Base-by-base conservation (phyloP, 2,329 filamentous ascomycete genomes). In the Claviceps paspali region DNA sequence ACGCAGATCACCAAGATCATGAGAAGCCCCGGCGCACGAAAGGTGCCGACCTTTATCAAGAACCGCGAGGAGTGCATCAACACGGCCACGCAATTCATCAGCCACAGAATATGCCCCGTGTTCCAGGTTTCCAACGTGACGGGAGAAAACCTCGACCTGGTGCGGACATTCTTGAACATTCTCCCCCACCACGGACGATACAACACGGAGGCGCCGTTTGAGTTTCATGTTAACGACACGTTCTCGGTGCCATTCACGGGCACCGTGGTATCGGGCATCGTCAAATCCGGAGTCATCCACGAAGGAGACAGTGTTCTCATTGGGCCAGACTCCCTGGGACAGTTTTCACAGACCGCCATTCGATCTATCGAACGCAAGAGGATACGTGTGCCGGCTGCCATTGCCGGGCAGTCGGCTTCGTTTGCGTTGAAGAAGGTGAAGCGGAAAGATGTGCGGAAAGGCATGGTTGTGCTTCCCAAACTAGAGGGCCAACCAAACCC, bases 121-220 rank as follows among this genome's bases (percentile, higher is more conserved):
- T 98, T 98, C 62, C 87, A 96, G 52, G 86, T 98, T 9, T 96
- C 88, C 47, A 98, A 98, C 52, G 91, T 98, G 23, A 96, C 91
- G 1, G 91, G 91, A 32, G 75, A 92, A 57, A 85, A 83, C 43
- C 70, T 98, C 32, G 83, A 95, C 44, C 70, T 95, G 4, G 86
- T 98, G 5, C 80, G 88, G 38, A 83, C 80, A 0, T 98, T 98
- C 57, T 63, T 98, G 38, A 96, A 96, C 51, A 93, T 96, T 43
- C 68, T 98, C 3, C 91, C 91, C 1, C 87, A 94, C 48, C 84
- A 95, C 48, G 88, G 88, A 35, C 82, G 88, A 43, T 96, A 96
- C 56, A 83, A 96, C 53, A 69, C 79, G 14, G 78, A 84, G 33
- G 85, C 83, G 0, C 79, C 87, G 0, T 92, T 96, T 46, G 91